Percentiles rank a stretch among this genome's conserved stretches.
phyloP scores from a whole-genome alignment of 768 basidiomycete species.

The Podaxis carcinomalis region DNA sequence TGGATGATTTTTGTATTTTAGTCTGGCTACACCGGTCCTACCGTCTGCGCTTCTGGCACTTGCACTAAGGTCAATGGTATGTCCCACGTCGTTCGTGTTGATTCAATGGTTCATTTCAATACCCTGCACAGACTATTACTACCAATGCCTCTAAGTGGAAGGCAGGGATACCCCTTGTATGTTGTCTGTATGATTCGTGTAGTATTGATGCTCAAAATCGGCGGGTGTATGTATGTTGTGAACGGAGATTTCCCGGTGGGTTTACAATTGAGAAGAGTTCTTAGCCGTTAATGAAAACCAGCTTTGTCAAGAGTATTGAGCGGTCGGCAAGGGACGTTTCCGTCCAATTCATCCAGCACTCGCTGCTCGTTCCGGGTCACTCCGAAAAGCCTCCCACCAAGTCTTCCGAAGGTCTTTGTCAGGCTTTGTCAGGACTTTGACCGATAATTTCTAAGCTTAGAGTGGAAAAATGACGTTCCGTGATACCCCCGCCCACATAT shows the following conservation, averaged over 20 bases:
- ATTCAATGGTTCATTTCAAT: neutral
- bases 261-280: neutral
- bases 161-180: neutral
- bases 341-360: neutral
- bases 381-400: neutral
- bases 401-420: neutral
- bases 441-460: too few relatives aligned
- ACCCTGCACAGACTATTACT: conserved; percentile 7
- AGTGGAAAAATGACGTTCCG: too few relatives aligned
- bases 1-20: neutral
- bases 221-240: neutral
- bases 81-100: neutral
- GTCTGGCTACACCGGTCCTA: conserved; percentile 1
- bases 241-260: neutral
- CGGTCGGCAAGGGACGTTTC: too few relatives aligned
- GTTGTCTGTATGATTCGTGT: neutral
- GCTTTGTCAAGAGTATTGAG: neutral
- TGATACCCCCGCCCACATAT: too few relatives aligned
- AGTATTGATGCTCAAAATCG: neutral
- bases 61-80: conserved; percentile 10
- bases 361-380: neutral
- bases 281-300: neutral
- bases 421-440: too few relatives aligned
- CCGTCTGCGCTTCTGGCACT: conserved; percentile 7
- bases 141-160: conserved; percentile 1